A percentile compares a stretch with the other conserved stretches of the same genome.
phyloP scores from a whole-genome alignment of 2,329 filamentous ascomycete species.

The Exophiala dermatitidis region DNA sequence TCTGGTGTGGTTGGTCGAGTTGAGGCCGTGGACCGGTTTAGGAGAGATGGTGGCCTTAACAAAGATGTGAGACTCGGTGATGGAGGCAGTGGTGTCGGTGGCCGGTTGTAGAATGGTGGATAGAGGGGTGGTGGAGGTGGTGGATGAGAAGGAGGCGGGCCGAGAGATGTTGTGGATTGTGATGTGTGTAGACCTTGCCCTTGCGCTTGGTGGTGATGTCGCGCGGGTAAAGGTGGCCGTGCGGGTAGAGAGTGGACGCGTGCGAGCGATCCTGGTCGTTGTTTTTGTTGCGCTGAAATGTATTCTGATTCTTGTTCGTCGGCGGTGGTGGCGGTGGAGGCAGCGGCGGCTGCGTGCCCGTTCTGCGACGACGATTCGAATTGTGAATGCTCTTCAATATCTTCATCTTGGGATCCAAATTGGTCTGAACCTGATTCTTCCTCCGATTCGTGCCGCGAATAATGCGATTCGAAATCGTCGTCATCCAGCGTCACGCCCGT shows the following conservation, averaged over 20 bases:
- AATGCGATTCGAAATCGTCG: conserved; percentile 42
- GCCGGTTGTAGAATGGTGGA: conserved; percentile 94
- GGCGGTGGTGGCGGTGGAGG: conserved; percentile 3
- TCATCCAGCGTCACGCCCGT: conserved; percentile 31
- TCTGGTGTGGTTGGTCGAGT: conserved; percentile 92
- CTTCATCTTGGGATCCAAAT: background rate
- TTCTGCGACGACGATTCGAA: no score
- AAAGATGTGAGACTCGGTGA: conserved; percentile 89
- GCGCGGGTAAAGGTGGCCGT: conserved; percentile 6
- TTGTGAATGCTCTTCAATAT: conserved; percentile 20
- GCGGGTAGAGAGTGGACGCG: conserved; percentile 17
- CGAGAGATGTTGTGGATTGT: conserved; percentile 24
- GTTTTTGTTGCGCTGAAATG: no score
- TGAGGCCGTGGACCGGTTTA: conserved; percentile 48
- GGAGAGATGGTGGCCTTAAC: conserved; percentile 58
- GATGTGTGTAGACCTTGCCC: conserved; percentile 14
- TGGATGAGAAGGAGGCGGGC: conserved; percentile 37
- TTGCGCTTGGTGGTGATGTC: conserved; percentile 1
- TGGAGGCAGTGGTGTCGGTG: conserved; percentile 87
- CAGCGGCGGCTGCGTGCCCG: no score
- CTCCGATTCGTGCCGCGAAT: conserved; percentile 36
- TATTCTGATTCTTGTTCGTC: background rate
- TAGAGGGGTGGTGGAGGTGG: conserved; percentile 47
- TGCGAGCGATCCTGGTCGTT: conserved; percentile 10
- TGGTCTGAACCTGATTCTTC: conserved; percentile 10